These are phyloP conservation scores for Adansonia grandidieri DNA, from an alignment of 441 rosid species.

Conservation along the genomic window DNA sequence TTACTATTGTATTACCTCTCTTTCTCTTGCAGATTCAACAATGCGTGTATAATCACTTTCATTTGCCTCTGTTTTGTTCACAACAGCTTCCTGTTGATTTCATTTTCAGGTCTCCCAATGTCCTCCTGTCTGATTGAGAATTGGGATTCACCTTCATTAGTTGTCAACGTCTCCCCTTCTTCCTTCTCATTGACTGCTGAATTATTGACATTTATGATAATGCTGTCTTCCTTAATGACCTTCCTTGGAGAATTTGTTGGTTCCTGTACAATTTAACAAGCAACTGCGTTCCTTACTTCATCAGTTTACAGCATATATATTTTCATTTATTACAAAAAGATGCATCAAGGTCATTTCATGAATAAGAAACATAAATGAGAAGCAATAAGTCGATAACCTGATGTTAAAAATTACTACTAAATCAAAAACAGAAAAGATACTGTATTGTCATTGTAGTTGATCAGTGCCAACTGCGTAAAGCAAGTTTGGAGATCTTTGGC, in stretches of 20 bases:
- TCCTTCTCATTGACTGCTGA: constrained; percentile 17
- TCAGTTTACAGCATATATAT: no score
- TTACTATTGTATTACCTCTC: constrained; percentile 35
- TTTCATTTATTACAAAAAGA: no score
- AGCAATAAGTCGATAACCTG: background rate
- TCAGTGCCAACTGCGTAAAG: background rate
- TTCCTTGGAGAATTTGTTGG: constrained; percentile 23
- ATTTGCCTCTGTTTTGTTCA: constrained; percentile 26
- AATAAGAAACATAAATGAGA: background rate
- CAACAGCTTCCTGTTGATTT: constrained; percentile 25
- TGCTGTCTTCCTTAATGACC: constrained; percentile 19
- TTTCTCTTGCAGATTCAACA: constrained; percentile 21
- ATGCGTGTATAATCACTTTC: constrained; percentile 14
- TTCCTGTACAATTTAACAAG: constrained; percentile 37
- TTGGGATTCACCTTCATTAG: constrained; percentile 24
- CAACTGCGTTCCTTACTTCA: background rate
- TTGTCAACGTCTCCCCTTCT: constrained; percentile 11
- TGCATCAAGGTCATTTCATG: no score
- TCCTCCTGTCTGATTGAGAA: constrained; percentile 7
- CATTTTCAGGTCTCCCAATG: constrained; percentile 19
- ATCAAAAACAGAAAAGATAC: background rate
- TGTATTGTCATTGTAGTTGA: background rate
- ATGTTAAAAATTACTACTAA: background rate
- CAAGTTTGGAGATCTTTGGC: constrained; percentile 5
- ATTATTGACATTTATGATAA: background rate